Conservation (phyloP, 139 green algal genomes). For the Closterium sp. region DNA sequence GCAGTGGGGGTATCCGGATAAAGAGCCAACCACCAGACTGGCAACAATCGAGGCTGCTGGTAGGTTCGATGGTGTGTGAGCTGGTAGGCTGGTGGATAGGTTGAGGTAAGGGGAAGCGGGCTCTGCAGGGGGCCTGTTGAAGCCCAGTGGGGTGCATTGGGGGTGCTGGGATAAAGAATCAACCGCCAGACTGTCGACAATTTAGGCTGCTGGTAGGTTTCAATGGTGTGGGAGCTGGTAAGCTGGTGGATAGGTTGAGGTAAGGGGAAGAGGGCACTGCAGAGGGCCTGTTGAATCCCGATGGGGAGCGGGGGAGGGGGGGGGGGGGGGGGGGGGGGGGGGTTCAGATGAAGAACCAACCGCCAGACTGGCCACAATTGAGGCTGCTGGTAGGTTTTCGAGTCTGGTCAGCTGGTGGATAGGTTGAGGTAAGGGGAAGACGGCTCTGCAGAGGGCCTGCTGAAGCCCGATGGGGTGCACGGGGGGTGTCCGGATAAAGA, state of each 20-base stretch:
- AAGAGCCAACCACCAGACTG: conserved; percentile 66
- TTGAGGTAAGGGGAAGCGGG: no score
- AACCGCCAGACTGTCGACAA: conserved; percentile 56
- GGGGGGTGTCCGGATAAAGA: conserved; percentile 79
- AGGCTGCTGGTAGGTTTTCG: conserved; percentile 52
- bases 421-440: no score
- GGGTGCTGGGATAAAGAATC: conserved; percentile 81
- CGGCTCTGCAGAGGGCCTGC: background rate
- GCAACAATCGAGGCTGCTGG: conserved; percentile 58
- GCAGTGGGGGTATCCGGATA: conserved; percentile 80
- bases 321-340: no score
- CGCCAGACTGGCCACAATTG: conserved; percentile 62
- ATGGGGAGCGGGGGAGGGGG: no score
- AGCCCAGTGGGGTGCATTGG: conserved; percentile 58
- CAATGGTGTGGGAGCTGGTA: no score
- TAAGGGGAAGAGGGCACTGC: no score
- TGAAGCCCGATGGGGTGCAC: conserved; percentile 61
- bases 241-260: no score
- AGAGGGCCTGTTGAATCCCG: no score
- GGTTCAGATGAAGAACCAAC: conserved; percentile 80
- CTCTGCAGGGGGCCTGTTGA: background rate
- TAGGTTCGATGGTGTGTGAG: no score
- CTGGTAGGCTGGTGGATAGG: no score
- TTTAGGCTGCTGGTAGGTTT: conserved; percentile 60
- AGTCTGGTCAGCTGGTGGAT: no score